Conservation (phyloP, 345 rosid genomes). For the Limnanthes douglasii region DNA sequence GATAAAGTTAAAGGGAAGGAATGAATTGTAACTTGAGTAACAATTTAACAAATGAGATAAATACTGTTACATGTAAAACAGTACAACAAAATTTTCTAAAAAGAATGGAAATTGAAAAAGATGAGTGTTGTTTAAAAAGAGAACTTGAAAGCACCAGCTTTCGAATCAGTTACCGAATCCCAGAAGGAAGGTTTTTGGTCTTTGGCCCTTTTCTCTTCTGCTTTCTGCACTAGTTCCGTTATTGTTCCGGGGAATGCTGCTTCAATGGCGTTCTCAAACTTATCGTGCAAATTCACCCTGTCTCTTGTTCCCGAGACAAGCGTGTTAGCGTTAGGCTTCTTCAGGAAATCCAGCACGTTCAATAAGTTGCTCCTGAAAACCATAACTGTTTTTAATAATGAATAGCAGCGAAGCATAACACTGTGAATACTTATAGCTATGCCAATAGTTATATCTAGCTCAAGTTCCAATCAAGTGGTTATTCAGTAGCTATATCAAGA, state of each 20-base stretch:
- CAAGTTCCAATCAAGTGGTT: not conserved
- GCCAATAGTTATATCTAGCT: no score
- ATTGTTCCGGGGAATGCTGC: constrained; percentile 47
- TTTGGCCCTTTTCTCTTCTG: constrained; percentile 29
- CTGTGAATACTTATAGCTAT: no score
- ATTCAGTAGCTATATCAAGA: no score
- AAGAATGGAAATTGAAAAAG: no score
- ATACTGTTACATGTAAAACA: no score
- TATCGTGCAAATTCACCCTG: constrained; percentile 58
- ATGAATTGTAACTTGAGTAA: no score
- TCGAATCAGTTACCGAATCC: constrained; percentile 61
- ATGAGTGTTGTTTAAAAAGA: constrained; percentile 36
- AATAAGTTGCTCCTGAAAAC: constrained; percentile 67
- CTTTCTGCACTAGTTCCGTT: constrained; percentile 30
- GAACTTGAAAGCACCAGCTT: constrained; percentile 72
- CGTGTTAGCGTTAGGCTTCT: constrained; percentile 67
- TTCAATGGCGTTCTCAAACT: constrained; percentile 62
- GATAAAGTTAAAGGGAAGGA: no score
- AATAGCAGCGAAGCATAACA: no score
- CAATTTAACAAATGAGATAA: no score
- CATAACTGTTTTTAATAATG: no score
- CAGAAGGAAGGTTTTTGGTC: constrained; percentile 59
- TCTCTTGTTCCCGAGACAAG: constrained; percentile 86
- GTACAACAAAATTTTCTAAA: no score
- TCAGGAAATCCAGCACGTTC: constrained; percentile 73